Conservation (phyloP, 208 protist genomes). For the Leishmania braziliensis region DNA sequence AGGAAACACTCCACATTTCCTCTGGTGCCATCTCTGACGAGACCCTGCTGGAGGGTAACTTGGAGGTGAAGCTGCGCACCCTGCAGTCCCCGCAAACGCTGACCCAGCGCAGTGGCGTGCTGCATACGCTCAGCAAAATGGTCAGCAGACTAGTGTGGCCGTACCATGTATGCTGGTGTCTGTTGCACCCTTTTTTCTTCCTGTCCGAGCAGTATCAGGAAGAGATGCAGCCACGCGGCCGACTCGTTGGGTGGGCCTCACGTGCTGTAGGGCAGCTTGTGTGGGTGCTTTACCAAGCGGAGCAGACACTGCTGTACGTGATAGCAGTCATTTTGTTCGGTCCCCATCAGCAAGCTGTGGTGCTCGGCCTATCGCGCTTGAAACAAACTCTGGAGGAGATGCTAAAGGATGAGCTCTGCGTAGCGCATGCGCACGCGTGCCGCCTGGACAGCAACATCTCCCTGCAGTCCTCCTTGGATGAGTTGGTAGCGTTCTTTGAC, state of each 20-base stretch:
- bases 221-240: constrained; percentile 24
- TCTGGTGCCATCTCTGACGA: constrained; percentile 31
- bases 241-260: not conserved
- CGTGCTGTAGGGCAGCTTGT: constrained; percentile 25
- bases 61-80: constrained; percentile 27
- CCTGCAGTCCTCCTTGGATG: constrained; percentile 59
- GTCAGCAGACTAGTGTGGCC: constrained; percentile 8
- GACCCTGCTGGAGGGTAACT: constrained; percentile 35
- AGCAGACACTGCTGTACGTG: constrained; percentile 50
- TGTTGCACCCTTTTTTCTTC: constrained; percentile 39
- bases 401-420: constrained; percentile 49
- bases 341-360: constrained; percentile 47
- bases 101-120: not conserved
- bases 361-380: constrained; percentile 36
- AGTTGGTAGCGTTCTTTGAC: constrained; percentile 62
- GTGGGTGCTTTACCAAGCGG: constrained; percentile 29
- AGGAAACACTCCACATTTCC: constrained; percentile 16
- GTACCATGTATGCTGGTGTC: constrained; percentile 26
- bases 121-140: not conserved
- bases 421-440: constrained; percentile 54
- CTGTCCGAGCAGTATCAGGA: constrained; percentile 54
- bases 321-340: constrained; percentile 83
- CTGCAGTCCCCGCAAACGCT: constrained; percentile 19
- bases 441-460: constrained; percentile 55
- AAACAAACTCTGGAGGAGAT: constrained; percentile 46